Evolutionary conservation across 1,139 yeast genomes (phyloP).

Genomic region (Debaryomyces sp.): DNA sequence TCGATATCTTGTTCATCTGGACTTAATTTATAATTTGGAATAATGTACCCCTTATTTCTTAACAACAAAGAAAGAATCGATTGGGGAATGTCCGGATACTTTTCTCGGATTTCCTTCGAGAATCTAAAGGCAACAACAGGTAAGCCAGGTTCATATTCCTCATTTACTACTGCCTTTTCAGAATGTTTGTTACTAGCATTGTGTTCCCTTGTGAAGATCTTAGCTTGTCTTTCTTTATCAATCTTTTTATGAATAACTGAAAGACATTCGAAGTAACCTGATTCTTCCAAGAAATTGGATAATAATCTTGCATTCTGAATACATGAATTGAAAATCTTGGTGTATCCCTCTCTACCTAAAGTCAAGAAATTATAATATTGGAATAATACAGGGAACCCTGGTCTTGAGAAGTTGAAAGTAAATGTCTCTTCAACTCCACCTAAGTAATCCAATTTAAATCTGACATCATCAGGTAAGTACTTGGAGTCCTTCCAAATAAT

Average conservation of each 20-base stretch:
- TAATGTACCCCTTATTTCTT: slow-evolving; percentile 82
- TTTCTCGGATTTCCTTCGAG: slow-evolving; percentile 54
- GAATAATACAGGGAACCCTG: slow-evolving; percentile 87
- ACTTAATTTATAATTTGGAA: slow-evolving; percentile 89
- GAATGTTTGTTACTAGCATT: slow-evolving; percentile 18
- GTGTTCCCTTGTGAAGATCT: slow-evolving; percentile 27
- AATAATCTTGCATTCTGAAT: slow-evolving; percentile 71
- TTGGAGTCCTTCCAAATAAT: slow-evolving; percentile 73
- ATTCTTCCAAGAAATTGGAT: slow-evolving; percentile 63
- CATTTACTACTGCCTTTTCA: slow-evolving; percentile 26
- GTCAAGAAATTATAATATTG: slow-evolving; percentile 82
- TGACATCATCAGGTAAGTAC: slow-evolving; percentile 67
- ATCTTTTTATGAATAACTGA: slow-evolving; percentile 73
- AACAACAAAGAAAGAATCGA: slow-evolving; percentile 70
- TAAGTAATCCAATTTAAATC: slow-evolving; percentile 78
- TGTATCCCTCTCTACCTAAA: slow-evolving; percentile 72
- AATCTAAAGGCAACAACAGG: slow-evolving; percentile 90
- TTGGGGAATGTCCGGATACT: slow-evolving; percentile 87
- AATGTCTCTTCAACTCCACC: slow-evolving; percentile 91
- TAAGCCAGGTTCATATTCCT: slow-evolving; percentile 67
- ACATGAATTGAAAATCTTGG: slow-evolving; percentile 61
- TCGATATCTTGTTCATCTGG: slow-evolving; percentile 57
- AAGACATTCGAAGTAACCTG: slow-evolving; percentile 70
- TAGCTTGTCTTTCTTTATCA: slow-evolving; percentile 17
- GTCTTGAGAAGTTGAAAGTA: slow-evolving; percentile 86